A percentile compares a stretch with the other conserved stretches of the same genome.
phyloP scores from a whole-genome alignment of 805 yeast genomes.

The Ogataea nakhonphanomensis region DNA sequence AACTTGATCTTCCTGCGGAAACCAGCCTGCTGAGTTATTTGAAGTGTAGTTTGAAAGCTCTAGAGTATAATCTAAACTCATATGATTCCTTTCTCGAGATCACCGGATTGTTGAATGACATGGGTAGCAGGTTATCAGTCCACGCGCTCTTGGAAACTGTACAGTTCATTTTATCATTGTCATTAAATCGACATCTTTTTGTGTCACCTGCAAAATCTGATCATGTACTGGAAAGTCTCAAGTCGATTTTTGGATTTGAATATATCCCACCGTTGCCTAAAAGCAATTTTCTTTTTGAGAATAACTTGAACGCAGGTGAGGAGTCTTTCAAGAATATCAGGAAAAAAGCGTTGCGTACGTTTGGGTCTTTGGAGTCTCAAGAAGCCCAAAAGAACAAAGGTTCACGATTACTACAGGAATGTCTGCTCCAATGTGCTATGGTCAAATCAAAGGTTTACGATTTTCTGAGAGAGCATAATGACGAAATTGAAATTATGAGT shows the following conservation, averaged over 20 bases:
- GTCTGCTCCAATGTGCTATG: constrained; percentile 33
- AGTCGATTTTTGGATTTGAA: constrained; percentile 23
- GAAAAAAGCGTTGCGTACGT: constrained; percentile 9
- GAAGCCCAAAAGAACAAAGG: constrained; percentile 9
- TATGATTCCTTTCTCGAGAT: constrained; percentile 20
- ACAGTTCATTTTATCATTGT: constrained; percentile 22
- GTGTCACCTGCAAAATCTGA: constrained; percentile 1
- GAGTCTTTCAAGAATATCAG: constrained; percentile 9
- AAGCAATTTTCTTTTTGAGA: constrained; percentile 26
- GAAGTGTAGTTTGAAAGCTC: constrained; percentile 17
- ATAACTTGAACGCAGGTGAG: constrained; percentile 17
- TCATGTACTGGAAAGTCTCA: constrained; percentile 14
- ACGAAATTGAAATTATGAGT: constrained; percentile 19
- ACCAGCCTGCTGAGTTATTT: constrained; percentile 20
- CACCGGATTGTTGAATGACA: constrained; percentile 22
- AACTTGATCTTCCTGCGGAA: constrained; percentile 24
- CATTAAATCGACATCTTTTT: constrained; percentile 18
- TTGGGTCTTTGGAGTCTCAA: constrained; percentile 13
- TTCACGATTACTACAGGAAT: constrained; percentile 21
- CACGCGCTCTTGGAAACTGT: constrained; percentile 33
- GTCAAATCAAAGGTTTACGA: constrained; percentile 32
- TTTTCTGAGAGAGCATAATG: constrained; percentile 17
- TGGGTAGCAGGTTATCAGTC: constrained; percentile 35
- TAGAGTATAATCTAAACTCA: constrained; percentile 20
- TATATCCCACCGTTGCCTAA: constrained; percentile 30